phyloP scores from a whole-genome alignment of 352 stramenopile genomes.

The Pythium utonaiense region DNA sequence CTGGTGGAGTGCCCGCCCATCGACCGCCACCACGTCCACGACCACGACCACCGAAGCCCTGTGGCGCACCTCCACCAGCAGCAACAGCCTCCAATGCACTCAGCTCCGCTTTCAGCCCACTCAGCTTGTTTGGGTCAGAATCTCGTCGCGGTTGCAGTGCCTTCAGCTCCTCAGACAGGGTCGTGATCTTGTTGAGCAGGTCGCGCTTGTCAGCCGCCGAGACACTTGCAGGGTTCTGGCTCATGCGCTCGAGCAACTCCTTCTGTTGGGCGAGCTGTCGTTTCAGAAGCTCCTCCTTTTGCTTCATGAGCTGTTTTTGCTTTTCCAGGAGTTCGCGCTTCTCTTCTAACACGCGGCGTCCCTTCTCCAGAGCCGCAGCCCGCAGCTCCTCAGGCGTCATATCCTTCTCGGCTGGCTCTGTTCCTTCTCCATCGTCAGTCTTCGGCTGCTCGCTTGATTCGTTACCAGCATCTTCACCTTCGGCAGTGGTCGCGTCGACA shows the following conservation, averaged over 20 bases:
- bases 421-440: neutral
- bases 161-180: conserved; percentile 67
- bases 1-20: conserved; percentile 11
- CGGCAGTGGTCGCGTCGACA: neutral
- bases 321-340: conserved; percentile 87
- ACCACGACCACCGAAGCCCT: conserved; percentile 5
- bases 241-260: conserved; percentile 79
- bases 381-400: conserved; percentile 74
- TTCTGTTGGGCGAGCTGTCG: conserved; percentile 80
- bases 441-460: neutral
- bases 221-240: conserved; percentile 65
- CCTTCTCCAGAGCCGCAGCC: conserved; percentile 70
- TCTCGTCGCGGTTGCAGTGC: conserved; percentile 33
- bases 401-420: conserved; percentile 33
- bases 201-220: conserved; percentile 69
- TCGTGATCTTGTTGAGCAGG: conserved; percentile 82
- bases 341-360: conserved; percentile 76
- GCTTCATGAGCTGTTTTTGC: conserved; percentile 76
- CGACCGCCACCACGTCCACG: conserved; percentile 32
- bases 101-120: conserved; percentile 50
- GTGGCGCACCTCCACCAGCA: neutral
- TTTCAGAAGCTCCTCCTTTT: conserved; percentile 81
- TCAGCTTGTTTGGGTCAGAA: conserved; percentile 44
- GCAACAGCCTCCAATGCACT: conserved; percentile 15
- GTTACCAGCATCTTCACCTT: conserved; percentile 21